phyloP scores from a whole-genome alignment of 305 asterid genomes.

The Fraxinus ornus region DNA sequence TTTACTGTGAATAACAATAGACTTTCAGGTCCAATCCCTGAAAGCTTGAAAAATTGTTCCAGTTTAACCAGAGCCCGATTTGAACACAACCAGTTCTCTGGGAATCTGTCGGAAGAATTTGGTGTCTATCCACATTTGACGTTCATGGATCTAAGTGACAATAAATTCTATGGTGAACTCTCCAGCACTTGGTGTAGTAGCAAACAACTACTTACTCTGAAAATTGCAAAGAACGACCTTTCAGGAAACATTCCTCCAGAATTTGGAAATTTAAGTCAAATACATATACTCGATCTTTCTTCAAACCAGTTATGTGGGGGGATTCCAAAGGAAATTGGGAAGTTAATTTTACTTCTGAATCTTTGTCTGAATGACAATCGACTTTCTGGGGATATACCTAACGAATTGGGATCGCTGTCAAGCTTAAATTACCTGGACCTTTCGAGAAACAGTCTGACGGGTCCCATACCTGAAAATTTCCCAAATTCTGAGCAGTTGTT shows the following conservation, averaged over 20 bases:
- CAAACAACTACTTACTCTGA: background rate
- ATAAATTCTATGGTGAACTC: slow-evolving; percentile 12
- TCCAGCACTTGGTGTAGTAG: slow-evolving; percentile 3
- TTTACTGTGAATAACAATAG: background rate
- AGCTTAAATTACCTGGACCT: background rate
- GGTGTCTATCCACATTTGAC: background rate
- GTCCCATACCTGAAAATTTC: background rate
- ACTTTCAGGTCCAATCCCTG: background rate
- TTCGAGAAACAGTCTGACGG: background rate
- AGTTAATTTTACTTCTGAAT: background rate
- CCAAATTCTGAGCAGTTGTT: background rate
- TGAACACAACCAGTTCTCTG: background rate
- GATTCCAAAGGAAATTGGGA: too few species aligned
- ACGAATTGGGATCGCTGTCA: background rate
- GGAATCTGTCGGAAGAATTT: background rate
- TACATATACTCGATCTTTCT: too few species aligned
- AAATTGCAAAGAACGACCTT: background rate
- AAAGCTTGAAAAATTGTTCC: background rate
- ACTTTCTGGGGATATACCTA: background rate
- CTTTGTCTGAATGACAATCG: background rate
- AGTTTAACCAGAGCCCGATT: background rate
- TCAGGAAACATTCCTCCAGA: background rate
- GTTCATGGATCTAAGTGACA: background rate
- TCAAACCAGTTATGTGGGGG: too few species aligned
- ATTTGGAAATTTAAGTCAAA: background rate